Conservation (phyloP, 1,139 yeast genomes). For the Ogataea hybrid region DNA sequence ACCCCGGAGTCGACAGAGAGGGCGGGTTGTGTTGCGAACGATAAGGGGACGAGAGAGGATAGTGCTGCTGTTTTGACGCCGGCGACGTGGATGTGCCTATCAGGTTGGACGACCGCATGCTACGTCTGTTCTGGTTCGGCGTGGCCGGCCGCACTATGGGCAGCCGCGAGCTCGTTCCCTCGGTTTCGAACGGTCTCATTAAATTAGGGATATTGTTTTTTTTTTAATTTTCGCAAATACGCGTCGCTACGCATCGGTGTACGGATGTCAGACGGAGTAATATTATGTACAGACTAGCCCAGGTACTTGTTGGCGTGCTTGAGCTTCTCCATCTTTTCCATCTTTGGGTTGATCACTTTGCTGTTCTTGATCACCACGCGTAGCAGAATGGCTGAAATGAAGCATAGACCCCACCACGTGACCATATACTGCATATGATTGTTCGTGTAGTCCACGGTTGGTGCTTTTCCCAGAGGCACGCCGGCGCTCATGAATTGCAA, state of each 20-base stretch:
- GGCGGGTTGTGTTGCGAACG: conserved; percentile 15
- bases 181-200: conserved; percentile 5
- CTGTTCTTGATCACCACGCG: conserved; percentile 52
- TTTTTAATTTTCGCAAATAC: neutral
- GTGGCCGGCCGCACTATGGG: conserved; percentile 25
- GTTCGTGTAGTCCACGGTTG: conserved; percentile 77
- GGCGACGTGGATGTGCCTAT: conserved; percentile 34
- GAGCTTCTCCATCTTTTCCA: conserved; percentile 45
- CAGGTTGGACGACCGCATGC: conserved; percentile 39
- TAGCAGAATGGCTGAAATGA: conserved; percentile 67
- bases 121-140: conserved; percentile 25
- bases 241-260: conserved; percentile 2
- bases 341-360: conserved; percentile 40
- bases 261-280: conserved; percentile 1
- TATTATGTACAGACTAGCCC: conserved; percentile 4
- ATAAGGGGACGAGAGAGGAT: conserved; percentile 20
- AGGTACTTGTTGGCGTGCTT: conserved; percentile 40
- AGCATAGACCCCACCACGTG: conserved; percentile 91
- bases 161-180: conserved; percentile 8
- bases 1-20: conserved; percentile 14
- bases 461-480: conserved; percentile 83
- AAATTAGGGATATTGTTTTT: neutral
- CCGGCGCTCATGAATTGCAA: conserved; percentile 67
- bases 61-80: conserved; percentile 16
- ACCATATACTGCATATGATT: conserved; percentile 89